Percentiles rank a stretch among this genome's conserved stretches.
These are phyloP conservation scores for Ilex asprella DNA, from an alignment of 257 asterid genomes.

Conservation along the genomic window DNA sequence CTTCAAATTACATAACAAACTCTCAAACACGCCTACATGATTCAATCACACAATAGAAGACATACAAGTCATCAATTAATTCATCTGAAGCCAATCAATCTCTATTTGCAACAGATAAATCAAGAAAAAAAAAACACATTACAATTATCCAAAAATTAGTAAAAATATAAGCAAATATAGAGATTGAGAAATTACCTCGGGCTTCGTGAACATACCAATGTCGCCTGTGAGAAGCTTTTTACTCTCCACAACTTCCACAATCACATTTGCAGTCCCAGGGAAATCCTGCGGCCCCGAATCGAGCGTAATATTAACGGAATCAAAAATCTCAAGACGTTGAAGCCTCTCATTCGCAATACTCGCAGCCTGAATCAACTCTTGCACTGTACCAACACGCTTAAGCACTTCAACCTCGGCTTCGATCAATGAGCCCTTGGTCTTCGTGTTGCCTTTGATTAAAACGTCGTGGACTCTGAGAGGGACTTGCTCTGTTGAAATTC, in stretches of 20 bases:
- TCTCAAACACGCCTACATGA: too few species aligned
- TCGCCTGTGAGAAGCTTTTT: conserved; percentile 54
- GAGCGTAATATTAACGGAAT: conserved; percentile 64
- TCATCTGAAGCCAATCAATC: too few species aligned
- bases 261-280: conserved; percentile 84
- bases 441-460: conserved; percentile 72
- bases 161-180: too few species aligned
- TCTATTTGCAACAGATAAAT: too few species aligned
- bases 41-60: too few species aligned
- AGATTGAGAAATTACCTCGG: conserved; percentile 46
- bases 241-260: conserved; percentile 69
- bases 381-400: conserved; percentile 51
- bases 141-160: too few species aligned
- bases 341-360: conserved; percentile 48
- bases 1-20: too few species aligned
- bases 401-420: conserved; percentile 61
- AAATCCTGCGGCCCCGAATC: conserved; percentile 90
- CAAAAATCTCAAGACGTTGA: conserved; percentile 61
- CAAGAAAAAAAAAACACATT: too few species aligned
- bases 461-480: conserved; percentile 80
- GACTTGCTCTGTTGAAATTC: conserved; percentile 56
- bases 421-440: conserved; percentile 64
- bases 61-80: too few species aligned
- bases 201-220: conserved; percentile 66
- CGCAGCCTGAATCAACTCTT: conserved; percentile 68